These are phyloP conservation scores for Arabidopsis lyrata DNA, from an alignment of 441 rosid species.

Conservation along the genomic window DNA sequence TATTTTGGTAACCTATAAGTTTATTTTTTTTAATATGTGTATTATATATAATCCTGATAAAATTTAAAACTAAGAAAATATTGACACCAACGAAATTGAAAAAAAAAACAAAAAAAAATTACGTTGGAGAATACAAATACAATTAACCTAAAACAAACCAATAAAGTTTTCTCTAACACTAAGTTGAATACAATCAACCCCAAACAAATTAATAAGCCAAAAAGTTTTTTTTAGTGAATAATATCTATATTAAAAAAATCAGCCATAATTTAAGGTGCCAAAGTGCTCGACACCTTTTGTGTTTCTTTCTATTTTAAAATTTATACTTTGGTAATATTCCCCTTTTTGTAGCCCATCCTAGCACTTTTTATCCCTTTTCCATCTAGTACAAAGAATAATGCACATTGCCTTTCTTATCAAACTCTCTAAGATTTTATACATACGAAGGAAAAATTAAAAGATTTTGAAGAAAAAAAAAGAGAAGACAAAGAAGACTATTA, in stretches of 20 bases:
- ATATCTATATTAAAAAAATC: background rate
- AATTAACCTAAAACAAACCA: no score
- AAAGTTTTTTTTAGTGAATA: background rate
- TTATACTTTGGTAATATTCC: constrained; percentile 34
- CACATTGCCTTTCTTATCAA: constrained; percentile 30
- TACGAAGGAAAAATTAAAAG: background rate
- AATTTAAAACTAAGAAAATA: background rate
- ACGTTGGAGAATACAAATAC: no score
- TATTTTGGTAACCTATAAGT: background rate
- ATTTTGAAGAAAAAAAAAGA: no score
- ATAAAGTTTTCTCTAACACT: no score
- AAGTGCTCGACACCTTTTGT: constrained; percentile 41
- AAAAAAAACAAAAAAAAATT: no score
- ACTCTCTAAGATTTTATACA: constrained; percentile 19
- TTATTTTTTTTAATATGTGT: no score
- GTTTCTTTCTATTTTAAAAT: constrained; percentile 38
- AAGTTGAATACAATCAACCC: no score
- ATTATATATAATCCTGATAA: no score
- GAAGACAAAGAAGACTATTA: background rate
- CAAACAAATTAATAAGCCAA: no score
- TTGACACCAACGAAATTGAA: background rate
- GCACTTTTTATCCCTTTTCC: constrained; percentile 36
- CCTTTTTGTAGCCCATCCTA: constrained; percentile 38
- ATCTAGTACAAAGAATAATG: constrained; percentile 45
- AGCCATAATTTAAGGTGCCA: constrained; percentile 30